Percentiles rank a stretch among this genome's conserved stretches.
Evolutionary conservation across 2,329 filamentous ascomycete species (phyloP).

Genomic region (Colletotrichum sp.): DNA sequence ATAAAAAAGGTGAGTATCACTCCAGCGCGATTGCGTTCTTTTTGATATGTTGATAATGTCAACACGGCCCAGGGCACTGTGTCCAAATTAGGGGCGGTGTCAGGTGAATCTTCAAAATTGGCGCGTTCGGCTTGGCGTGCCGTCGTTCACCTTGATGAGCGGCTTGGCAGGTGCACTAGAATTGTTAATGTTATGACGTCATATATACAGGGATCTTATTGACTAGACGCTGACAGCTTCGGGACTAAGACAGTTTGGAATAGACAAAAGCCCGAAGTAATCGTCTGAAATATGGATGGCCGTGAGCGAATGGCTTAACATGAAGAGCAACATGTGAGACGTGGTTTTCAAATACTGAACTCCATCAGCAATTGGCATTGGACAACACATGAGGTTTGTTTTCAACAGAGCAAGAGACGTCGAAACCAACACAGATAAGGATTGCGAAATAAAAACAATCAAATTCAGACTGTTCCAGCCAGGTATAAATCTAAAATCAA

Average conservation of each 20-base stretch:
- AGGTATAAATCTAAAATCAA: not conserved
- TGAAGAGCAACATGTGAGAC: not conserved
- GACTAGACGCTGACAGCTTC: not conserved
- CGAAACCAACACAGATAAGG: accelerated
- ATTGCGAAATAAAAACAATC: not conserved
- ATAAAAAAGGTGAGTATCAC: not conserved
- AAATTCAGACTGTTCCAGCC: slow-evolving; percentile 11
- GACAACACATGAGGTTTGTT: not conserved
- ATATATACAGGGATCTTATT: not conserved
- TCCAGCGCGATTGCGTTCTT: not conserved
- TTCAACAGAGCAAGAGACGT: not conserved
- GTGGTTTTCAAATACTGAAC: not conserved
- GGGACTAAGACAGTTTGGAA: not conserved
- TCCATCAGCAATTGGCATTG: not conserved
- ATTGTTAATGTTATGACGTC: not conserved
- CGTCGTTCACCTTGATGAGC: no score
- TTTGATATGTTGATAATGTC: not conserved
- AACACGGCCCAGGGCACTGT: not conserved
- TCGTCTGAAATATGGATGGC: not conserved
- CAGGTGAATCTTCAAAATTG: not conserved
- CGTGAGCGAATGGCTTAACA: not conserved
- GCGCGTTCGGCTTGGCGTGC: not conserved
- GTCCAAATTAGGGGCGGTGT: not conserved
- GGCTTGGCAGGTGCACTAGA: not conserved
- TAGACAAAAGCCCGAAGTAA: not conserved